Evolutionary conservation across 768 basidiomycete species (phyloP), one percentile per base, ranked within the genome.

Genomic region (Pleurotus tuber-regium): DNA sequence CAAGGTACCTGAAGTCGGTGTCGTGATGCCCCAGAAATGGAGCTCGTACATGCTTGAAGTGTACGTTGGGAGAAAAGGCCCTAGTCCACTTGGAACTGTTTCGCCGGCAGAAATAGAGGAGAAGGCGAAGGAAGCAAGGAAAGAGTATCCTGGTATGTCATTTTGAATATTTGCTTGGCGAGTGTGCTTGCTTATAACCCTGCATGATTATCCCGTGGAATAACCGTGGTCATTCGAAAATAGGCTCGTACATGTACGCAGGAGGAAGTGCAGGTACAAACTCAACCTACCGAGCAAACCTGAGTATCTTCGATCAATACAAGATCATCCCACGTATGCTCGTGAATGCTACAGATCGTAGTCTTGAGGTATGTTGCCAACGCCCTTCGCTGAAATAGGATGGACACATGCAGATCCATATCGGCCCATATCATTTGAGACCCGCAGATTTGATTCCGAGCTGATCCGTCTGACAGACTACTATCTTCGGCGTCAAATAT

Each of bases 261-360:
- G 79, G 78, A 51, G 89, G 88, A 35, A 89, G 82, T 55, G 91
- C 92, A 8, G 92, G 92, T 1, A 78, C 80, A 2, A 73, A 75
- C 50, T 71, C 76, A 24, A 94, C 92, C 1, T 79, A 87, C 62
- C 70, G 63, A 8, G 81, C 79, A 43, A 94, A 95, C 60, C 73
- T 73, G 28, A 74, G 69, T 33, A 84, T 82, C 2, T 75, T 92
- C 49, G 71, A 80, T 19, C 80, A 74, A 50, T 92, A 78, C 74
- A 79, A 78, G 29, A 87, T 95, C 62, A 71, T 93, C n/a, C 90
- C 90, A 2, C 79, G 85, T 4, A 89, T 91, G 88, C 77, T 92
- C 26, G 74, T 81, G 16, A 71, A 83, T 55, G 78, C 78, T 0
- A 80, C 80, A 3, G 63, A 67, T 16, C 78, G 88, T 18, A 79